Evolutionary conservation across 179 eudicot genomes (phyloP).

Genomic region (Spinacia oleracea): DNA sequence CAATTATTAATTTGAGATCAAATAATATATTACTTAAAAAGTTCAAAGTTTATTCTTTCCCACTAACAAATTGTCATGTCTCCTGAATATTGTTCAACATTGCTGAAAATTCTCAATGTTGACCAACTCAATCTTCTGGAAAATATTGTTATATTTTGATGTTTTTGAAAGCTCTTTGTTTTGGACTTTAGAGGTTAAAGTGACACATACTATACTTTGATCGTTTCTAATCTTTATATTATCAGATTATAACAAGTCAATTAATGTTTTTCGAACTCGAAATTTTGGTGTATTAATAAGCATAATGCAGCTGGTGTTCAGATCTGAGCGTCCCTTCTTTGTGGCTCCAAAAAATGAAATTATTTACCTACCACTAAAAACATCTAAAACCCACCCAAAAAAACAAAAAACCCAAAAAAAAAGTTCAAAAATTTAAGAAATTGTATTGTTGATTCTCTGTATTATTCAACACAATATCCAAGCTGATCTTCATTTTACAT

Average conservation of each 20-base stretch:
- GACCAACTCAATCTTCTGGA: constrained; percentile 29
- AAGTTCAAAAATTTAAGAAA: background rate
- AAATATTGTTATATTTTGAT: constrained; percentile 8
- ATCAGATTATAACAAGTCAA: constrained; percentile 24
- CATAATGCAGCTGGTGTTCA: constrained; percentile 23
- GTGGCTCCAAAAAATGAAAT: constrained; percentile 27
- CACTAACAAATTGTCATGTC: constrained; percentile 22
- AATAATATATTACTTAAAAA: background rate
- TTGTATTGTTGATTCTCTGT: background rate
- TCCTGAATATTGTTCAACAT: constrained; percentile 15
- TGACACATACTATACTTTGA: constrained; percentile 27
- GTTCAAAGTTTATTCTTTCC: constrained; percentile 27
- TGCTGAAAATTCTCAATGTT: constrained; percentile 29
- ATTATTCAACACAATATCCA: constrained; percentile 5
- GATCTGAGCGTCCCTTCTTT: constrained; percentile 35
- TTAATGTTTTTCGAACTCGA: constrained; percentile 9
- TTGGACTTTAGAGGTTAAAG: constrained; percentile 28
- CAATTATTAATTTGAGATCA: background rate
- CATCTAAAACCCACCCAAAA: constrained; percentile 26
- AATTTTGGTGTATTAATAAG: constrained; percentile 21
- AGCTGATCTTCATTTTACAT: background rate
- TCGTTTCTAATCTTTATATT: constrained; percentile 17
- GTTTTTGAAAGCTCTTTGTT: constrained; percentile 20
- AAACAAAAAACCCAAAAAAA: background rate
- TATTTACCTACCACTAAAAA: constrained; percentile 7